Percentiles rank a stretch among this genome's conserved stretches.
These are phyloP conservation scores for Tillandsia leiboldiana DNA, from an alignment of 176 grass and related monocot species.

Conservation along the genomic window DNA sequence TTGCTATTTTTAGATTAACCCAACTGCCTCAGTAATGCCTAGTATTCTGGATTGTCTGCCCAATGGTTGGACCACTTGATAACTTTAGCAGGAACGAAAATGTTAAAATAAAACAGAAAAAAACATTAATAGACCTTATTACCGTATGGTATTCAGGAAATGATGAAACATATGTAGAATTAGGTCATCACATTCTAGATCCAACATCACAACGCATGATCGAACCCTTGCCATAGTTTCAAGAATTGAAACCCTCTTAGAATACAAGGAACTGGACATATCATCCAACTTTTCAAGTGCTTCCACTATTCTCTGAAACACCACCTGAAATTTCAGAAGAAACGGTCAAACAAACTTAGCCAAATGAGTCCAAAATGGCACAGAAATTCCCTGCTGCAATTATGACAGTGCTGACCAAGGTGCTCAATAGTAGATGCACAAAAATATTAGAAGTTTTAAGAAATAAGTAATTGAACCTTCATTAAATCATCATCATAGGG, in stretches of 20 bases:
- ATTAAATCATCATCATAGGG: constrained; percentile 55
- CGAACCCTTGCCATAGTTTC: constrained; percentile 65
- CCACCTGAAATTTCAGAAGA: constrained; percentile 33
- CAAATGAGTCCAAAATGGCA: constrained; percentile 6
- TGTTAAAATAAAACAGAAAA: constrained; percentile 4
- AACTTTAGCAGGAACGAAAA: not conserved
- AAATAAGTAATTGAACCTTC: not conserved
- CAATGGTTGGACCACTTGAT: no score
- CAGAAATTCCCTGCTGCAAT: constrained; percentile 42
- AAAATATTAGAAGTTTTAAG: not conserved
- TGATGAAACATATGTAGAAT: constrained; percentile 58
- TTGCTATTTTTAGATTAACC: no score
- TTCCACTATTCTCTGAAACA: constrained; percentile 66
- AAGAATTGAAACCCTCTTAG: constrained; percentile 67
- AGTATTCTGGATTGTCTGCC: no score
- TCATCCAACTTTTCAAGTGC: constrained; percentile 64
- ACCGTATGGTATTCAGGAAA: constrained; percentile 55
- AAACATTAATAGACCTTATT: constrained; percentile 10
- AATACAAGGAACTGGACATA: constrained; percentile 29
- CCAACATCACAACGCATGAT: constrained; percentile 77
- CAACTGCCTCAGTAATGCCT: no score
- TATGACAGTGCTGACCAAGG: constrained; percentile 17
- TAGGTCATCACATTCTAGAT: constrained; percentile 67
- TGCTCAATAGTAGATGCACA: no score
- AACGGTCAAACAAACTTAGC: constrained; percentile 7